Base-by-base conservation (phyloP, 805 yeast genomes). In the Candida pseudofarinosa region DNA sequence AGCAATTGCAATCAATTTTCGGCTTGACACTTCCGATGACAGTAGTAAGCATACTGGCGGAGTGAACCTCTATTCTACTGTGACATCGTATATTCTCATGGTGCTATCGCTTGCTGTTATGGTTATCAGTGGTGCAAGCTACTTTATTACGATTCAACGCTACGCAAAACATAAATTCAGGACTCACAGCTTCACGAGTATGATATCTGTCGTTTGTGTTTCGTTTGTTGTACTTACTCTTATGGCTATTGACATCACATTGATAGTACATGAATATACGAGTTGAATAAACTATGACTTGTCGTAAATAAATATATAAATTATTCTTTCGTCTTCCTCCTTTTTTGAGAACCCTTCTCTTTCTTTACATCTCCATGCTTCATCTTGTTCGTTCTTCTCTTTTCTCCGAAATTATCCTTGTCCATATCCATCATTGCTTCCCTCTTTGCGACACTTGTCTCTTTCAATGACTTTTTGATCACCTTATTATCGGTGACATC, bases 381-480 rank as follows among this genome's bases (percentile, higher is more conserved):
- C 38, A 60, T 63, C 55, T 71, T 76, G 50, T 80, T 79, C 34
- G 67, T 75, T 53, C 69, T 73, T 49, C 71, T 73, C 51, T 76
- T 76, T 54, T 87, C 95, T 10, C 97, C 97, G 60, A 90, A 91
- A 16, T 80, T 77, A 47, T 88, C 97, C 48, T 78, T 79, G 48
- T 91, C 97, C 97, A 93, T 89, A 32, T 87, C 97, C 86, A 91
- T 80, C 42, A 85, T 60, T 2, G 97, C 86, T 60, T 90, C 96
- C 52, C 97, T 77, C 66, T 88, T 88, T 15, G 98, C 97, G 30
- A 76, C 78, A 28, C 90, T 81, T 1, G 85, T 83, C 37, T 74
- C 72, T 42, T 77, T 81, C 48, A 93, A 70, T 1, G 89, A 80
- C 37, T 79, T 76, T 49, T 84, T 81, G 36, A 90, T 85, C 19